These are phyloP conservation scores for Globisporangium emineosum DNA, from an alignment of 352 stramenopile species.

Conservation along the genomic window DNA sequence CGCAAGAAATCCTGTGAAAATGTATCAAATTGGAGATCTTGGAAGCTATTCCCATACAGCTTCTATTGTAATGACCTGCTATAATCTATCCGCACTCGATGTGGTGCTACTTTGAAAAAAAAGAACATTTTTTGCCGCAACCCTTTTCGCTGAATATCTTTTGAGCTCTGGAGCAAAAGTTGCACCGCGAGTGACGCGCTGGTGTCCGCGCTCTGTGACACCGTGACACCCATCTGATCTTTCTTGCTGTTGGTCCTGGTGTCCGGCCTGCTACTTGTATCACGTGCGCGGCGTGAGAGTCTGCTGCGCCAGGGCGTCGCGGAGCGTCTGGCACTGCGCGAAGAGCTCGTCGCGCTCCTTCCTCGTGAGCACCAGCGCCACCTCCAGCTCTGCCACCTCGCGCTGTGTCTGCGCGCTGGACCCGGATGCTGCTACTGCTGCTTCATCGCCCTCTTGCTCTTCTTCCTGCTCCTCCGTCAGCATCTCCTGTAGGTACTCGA, in stretches of 20 bases:
- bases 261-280: neutral
- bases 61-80: neutral
- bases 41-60: neutral
- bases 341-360: slow-evolving; percentile 65
- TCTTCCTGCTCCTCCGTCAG: slow-evolving; percentile 45
- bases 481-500: slow-evolving; percentile 59
- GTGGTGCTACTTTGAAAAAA: neutral
- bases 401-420: slow-evolving; percentile 13
- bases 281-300: neutral
- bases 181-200: neutral
- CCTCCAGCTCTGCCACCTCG: slow-evolving; percentile 28
- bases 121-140: neutral
- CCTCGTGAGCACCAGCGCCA: slow-evolving; percentile 30
- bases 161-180: neutral
- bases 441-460: slow-evolving; percentile 14
- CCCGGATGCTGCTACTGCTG: neutral
- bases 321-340: slow-evolving; percentile 52
- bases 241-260: no score
- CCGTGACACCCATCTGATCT: neutral
- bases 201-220: neutral
- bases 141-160: neutral
- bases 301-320: slow-evolving; percentile 37
- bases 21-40: neutral
- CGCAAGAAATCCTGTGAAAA: neutral
- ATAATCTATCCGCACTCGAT: neutral